Base-by-base conservation (phyloP, 257 asterid genomes). In the Knoxia roxburghii region DNA sequence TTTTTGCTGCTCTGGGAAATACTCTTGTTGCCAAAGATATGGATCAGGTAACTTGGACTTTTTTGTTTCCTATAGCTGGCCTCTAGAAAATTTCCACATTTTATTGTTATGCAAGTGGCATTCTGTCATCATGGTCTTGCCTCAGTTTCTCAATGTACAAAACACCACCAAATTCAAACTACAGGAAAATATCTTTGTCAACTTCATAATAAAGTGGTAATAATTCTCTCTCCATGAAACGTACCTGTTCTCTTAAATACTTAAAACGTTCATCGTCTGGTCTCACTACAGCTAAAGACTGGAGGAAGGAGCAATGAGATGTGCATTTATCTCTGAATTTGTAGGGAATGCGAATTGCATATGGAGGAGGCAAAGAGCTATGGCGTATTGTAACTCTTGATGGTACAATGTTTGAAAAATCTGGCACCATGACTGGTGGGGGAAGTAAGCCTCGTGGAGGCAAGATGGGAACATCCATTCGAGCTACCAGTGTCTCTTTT, bases 381-480 rank as follows among this genome's bases (percentile, higher is more conserved):
- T 74, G 96, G 89, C 97, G 96, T 46, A 92, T 94, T 46, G 99
- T 94, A 70, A 84, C 99, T 46, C 84, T 88, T 68, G 96, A 90
- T 61, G 99, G 99, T 75, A 89, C 95, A 54, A 87, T 94, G 63
- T 90, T 88, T 70, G 99, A 94, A 77, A 90, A 80, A 72, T 87
- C 99, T 30, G 99, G 99, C 60, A 94, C 97, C 21, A 94, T 94
- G 96, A 81, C 85, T 80, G 99, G 99, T 75, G 99, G 99, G 14
- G 99, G 99, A 43, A 67, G 79, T 70, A 84, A 74, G 75, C 99
- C 95, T 11, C 90, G 97, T 75, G 99, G 99, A 27, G 97, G 99
- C 62, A 94, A 87, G 81, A 94, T 94, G 96, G 96, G 97, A 32
- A 79, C 97, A 12, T 87, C 96, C 30, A 80, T 94, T 59, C 87